Conservation (phyloP, 2,329 filamentous ascomycete species). For the Neonectria faginata region DNA sequence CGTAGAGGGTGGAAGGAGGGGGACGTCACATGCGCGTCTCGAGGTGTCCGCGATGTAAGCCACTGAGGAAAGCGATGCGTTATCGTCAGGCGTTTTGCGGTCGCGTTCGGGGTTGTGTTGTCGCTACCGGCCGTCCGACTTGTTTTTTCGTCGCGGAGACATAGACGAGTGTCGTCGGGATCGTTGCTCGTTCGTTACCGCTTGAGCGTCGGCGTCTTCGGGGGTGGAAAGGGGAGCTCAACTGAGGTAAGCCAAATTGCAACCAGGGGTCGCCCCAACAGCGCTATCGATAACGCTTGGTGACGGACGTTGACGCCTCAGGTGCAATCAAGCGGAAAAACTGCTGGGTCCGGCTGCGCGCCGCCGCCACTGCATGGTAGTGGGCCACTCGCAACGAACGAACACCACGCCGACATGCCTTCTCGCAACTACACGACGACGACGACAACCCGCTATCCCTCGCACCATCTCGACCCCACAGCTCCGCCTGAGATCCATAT, state of each 20-base stretch:
- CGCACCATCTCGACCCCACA: not conserved
- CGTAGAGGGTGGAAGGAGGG: conserved; percentile 44
- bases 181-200: conserved; percentile 35
- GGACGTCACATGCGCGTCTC: conserved; percentile 46
- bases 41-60: conserved; percentile 35
- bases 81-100: conserved; percentile 29
- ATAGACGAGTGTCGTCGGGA: conserved; percentile 31
- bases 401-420: conserved; percentile 30
- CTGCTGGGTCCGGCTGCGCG: conserved; percentile 24
- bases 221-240: conserved; percentile 44
- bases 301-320: conserved; percentile 19
- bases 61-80: conserved; percentile 23
- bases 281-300: conserved; percentile 43
- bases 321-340: conserved; percentile 47
- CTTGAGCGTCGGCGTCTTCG: conserved; percentile 42
- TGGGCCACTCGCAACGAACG: conserved; percentile 35
- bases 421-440: conserved; percentile 17
- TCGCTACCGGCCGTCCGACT: conserved; percentile 7
- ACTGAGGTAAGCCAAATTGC: conserved; percentile 42
- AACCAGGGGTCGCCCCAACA: conserved; percentile 29
- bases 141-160: conserved; percentile 12
- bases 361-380: conserved; percentile 30
- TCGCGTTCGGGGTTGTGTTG: conserved; percentile 20
- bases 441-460: not conserved
- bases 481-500: not conserved